phyloP scores from a whole-genome alignment of 1,284 basidiomycete species.

The Peniophora sp. region DNA sequence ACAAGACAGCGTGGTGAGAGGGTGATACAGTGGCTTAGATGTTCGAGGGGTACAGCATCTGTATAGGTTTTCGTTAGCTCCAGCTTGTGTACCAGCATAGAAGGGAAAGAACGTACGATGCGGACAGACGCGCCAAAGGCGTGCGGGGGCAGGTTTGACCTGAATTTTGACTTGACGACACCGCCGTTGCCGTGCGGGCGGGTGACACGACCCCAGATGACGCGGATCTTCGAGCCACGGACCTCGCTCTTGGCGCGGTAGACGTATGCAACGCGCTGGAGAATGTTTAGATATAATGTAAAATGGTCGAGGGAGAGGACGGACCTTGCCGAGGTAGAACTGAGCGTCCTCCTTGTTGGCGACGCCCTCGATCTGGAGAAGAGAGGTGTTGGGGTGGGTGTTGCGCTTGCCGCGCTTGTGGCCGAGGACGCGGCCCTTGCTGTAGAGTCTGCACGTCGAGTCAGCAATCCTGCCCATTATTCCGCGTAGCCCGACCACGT shows the following conservation, averaged over 20 bases:
- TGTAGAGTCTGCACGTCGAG: conserved; percentile 69
- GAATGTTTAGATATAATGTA: background rate
- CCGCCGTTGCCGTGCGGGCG: conserved; percentile 93
- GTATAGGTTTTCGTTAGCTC: background rate
- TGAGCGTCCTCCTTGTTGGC: conserved; percentile 90
- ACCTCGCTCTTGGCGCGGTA: conserved; percentile 94
- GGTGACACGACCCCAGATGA: conserved; percentile 96
- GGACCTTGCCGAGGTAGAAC: conserved; percentile 98
- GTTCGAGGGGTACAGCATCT: conserved; percentile 50
- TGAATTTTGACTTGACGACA: conserved; percentile 97
- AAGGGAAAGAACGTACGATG: conserved; percentile 57
- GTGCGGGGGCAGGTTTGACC: conserved; percentile 91
- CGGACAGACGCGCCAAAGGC: conserved; percentile 93
- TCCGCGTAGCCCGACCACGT: conserved; percentile 5
- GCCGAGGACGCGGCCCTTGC: conserved; percentile 94
- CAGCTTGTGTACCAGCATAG: background rate
- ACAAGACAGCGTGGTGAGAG: background rate
- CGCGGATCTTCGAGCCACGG: conserved; percentile 87
- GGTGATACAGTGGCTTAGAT: conserved; percentile 29
- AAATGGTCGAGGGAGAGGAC: conserved; percentile 15
- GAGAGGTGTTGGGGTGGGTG: conserved; percentile 89
- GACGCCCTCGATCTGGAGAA: conserved; percentile 97
- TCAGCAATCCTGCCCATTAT: conserved; percentile 8
- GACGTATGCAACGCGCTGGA: conserved; percentile 91
- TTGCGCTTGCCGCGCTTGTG: conserved; percentile 99